Evolutionary conservation across 805 yeast species (phyloP).

Genomic region (Candida glaebosa): DNA sequence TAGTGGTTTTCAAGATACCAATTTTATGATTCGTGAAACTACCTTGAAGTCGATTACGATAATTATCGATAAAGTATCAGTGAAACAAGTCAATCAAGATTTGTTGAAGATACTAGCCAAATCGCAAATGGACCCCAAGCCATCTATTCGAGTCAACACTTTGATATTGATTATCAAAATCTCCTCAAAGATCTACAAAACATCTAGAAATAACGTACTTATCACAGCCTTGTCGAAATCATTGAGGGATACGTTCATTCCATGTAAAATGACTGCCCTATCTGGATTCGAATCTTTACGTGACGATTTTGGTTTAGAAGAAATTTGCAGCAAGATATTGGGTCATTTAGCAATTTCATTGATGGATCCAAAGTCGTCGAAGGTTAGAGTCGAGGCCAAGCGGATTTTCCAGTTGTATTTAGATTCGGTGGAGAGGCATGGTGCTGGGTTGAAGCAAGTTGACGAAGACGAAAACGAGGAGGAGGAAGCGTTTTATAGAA

Average conservation of each 20-base stretch:
- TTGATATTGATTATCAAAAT: conserved; percentile 65
- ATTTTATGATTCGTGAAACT: conserved; percentile 73
- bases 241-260: conserved; percentile 72
- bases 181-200: conserved; percentile 52
- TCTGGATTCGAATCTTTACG: conserved; percentile 65
- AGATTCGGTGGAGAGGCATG: conserved; percentile 36
- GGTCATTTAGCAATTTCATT: conserved; percentile 84
- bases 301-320: conserved; percentile 66
- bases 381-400: conserved; percentile 72
- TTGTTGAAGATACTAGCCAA: conserved; percentile 76
- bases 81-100: conserved; percentile 84
- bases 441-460: conserved; percentile 27
- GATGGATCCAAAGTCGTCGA: conserved; percentile 62
- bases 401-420: conserved; percentile 59
- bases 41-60: conserved; percentile 66
- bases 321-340: conserved; percentile 74
- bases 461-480: conserved; percentile 39
- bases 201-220: conserved; percentile 66
- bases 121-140: conserved; percentile 71
- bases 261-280: conserved; percentile 72
- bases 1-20: conserved; percentile 86
- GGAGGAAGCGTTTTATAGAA: conserved; percentile 34
- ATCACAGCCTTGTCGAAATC: conserved; percentile 86
- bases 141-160: conserved; percentile 76
- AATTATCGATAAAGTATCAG: conserved; percentile 63